Conservation (phyloP, 2,329 filamentous ascomycete genomes). For the Penicillium sp. region DNA sequence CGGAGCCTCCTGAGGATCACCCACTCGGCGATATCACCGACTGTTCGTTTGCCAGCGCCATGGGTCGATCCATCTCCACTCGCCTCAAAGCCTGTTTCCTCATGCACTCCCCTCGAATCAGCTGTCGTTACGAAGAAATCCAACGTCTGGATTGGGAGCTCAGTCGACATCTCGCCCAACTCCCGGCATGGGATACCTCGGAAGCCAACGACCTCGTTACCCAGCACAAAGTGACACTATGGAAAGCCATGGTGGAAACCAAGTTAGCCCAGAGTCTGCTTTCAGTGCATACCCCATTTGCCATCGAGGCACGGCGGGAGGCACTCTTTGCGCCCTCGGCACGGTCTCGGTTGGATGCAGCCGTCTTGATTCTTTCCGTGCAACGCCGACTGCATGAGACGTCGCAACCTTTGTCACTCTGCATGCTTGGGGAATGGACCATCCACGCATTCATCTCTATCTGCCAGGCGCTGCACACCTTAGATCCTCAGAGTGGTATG, state of each 20-base stretch:
- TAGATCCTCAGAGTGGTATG: conserved; percentile 26
- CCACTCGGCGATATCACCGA: conserved; percentile 38
- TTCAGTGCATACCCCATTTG: conserved; percentile 42
- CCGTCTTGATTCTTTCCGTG: conserved; percentile 38
- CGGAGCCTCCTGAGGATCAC: conserved; percentile 30
- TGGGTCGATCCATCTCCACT: conserved; percentile 32
- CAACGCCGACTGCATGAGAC: conserved; percentile 36
- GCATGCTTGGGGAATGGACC: conserved; percentile 37
- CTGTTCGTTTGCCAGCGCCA: conserved; percentile 34
- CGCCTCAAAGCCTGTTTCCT: conserved; percentile 34
- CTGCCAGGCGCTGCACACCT: conserved; percentile 37
- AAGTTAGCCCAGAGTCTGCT: conserved; percentile 38
- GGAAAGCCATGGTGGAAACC: conserved; percentile 35
- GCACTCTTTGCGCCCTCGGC: conserved; percentile 36
- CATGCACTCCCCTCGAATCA: conserved; percentile 39
- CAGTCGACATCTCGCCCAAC: conserved; percentile 32
- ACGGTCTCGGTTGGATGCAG: conserved; percentile 37
- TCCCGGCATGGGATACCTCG: conserved; percentile 32
- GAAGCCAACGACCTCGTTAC: conserved; percentile 21
- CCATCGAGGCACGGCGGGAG: conserved; percentile 34
- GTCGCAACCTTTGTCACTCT: conserved; percentile 34
- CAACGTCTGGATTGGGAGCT: conserved; percentile 41
- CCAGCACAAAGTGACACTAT: conserved; percentile 31
- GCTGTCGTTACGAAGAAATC: conserved; percentile 42
- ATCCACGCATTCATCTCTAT: conserved; percentile 39